A percentile compares a stretch with the other conserved stretches of the same genome.
phyloP scores from a whole-genome alignment of 1,284 basidiomycete genomes.

The Ceratobasidium sp. region DNA sequence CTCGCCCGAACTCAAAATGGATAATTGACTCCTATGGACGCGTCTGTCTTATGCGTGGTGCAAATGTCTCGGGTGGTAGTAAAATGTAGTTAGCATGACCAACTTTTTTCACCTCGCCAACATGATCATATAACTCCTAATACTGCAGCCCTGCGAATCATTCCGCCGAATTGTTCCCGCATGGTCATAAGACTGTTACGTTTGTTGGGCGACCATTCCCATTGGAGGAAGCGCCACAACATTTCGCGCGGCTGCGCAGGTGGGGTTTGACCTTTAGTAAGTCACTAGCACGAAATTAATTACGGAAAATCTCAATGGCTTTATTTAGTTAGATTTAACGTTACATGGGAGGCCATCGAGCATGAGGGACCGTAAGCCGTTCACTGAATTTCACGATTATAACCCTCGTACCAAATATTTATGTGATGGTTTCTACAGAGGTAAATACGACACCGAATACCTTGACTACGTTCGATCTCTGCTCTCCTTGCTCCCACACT shows the following conservation, averaged over 20 bases:
- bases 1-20: constrained; percentile 80
- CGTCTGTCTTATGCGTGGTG: constrained; percentile 81
- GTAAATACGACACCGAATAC: constrained; percentile 86
- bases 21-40: constrained; percentile 71
- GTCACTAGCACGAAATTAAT: constrained; percentile 57
- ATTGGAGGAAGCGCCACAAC: constrained; percentile 83
- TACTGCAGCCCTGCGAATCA: constrained; percentile 52
- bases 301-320: too few species aligned
- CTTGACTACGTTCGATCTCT: constrained; percentile 82
- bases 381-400: background rate
- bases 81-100: constrained; percentile 79
- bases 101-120: background rate
- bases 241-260: constrained; percentile 80
- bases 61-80: constrained; percentile 83
- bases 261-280: constrained; percentile 90
- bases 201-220: constrained; percentile 89
- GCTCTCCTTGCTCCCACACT: constrained; percentile 81
- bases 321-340: constrained; percentile 79
- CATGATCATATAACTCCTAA: constrained; percentile 5
- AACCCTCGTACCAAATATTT: background rate
- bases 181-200: constrained; percentile 71
- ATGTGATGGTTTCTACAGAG: constrained; percentile 62
- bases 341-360: constrained; percentile 97
- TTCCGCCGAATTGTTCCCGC: constrained; percentile 73
- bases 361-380: constrained; percentile 89